Conservation (phyloP, 768 basidiomycete genomes). For the Lentinus brumalis region DNA sequence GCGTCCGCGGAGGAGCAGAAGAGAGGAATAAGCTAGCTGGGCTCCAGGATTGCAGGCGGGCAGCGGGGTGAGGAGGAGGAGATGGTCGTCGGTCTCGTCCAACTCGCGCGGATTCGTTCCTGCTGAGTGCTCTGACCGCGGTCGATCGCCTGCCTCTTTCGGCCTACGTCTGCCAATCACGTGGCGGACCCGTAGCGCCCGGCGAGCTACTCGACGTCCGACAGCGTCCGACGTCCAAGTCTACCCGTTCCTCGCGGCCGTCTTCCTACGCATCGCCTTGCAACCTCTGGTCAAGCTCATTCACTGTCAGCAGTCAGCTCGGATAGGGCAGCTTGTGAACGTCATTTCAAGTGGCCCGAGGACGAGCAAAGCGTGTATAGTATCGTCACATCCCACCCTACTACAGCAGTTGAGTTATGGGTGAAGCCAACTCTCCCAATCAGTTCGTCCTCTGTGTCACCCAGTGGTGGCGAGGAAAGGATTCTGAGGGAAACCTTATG, state of each 20-base stretch:
- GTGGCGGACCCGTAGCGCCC: background rate
- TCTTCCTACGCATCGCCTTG: too few species aligned
- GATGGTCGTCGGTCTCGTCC: slow-evolving; percentile 11
- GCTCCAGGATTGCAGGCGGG: slow-evolving; percentile 11
- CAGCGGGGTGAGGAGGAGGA: slow-evolving; percentile 7
- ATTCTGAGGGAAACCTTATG: slow-evolving; percentile 2
- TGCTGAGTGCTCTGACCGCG: background rate
- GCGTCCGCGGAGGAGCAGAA: slow-evolving; percentile 16
- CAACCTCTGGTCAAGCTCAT: too few species aligned
- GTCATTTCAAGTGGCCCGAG: too few species aligned
- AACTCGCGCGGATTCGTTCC: slow-evolving; percentile 2
- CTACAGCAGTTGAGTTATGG: background rate
- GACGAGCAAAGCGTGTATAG: too few species aligned
- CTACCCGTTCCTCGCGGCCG: too few species aligned
- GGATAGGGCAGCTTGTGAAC: too few species aligned
- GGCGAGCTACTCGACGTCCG: background rate
- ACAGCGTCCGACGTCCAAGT: too few species aligned
- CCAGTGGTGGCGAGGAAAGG: slow-evolving; percentile 19
- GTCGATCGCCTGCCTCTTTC: background rate
- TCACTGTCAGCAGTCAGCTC: too few species aligned
- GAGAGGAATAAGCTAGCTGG: slow-evolving; percentile 3
- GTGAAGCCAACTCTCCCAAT: background rate
- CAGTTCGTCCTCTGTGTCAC: slow-evolving; percentile 17
- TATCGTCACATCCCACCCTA: background rate
- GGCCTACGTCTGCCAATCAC: slow-evolving; percentile 1